These are phyloP conservation scores for Colletotrichum sp. DNA, from an alignment of 2,329 filamentous ascomycete genomes.

Conservation along the genomic window DNA sequence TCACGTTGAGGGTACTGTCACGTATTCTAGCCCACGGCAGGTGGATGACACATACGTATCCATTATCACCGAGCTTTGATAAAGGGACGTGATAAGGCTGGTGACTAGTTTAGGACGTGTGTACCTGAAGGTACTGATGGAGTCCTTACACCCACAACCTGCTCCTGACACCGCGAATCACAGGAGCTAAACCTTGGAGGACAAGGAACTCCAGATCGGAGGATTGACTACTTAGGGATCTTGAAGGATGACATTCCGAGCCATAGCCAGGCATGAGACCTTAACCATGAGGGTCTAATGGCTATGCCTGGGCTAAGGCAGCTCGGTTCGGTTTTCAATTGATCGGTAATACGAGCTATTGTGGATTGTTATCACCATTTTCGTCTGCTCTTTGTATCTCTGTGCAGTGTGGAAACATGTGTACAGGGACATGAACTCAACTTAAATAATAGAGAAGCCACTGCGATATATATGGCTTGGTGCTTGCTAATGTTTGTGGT, in stretches of 20 bases:
- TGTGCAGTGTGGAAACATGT: background rate
- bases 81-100: background rate
- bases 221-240: background rate
- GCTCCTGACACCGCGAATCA: too few species aligned
- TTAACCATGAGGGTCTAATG: accelerated
- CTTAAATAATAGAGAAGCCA: background rate
- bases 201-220: background rate
- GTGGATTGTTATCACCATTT: background rate
- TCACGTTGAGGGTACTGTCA: background rate
- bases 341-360: background rate
- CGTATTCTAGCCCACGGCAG: background rate
- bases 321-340: background rate
- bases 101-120: background rate
- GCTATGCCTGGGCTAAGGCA: background rate
- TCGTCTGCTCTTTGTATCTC: accelerated
- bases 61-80: too few species aligned
- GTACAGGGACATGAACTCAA: background rate
- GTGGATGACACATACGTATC: background rate
- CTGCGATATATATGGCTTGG: background rate
- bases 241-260: background rate
- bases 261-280: background rate
- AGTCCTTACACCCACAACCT: background rate
- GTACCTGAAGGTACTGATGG: background rate
- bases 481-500: background rate
- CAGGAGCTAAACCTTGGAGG: background rate